Evolutionary conservation across 352 stramenopile species (phyloP).

Genomic region (Saprolegnia parasitica): DNA sequence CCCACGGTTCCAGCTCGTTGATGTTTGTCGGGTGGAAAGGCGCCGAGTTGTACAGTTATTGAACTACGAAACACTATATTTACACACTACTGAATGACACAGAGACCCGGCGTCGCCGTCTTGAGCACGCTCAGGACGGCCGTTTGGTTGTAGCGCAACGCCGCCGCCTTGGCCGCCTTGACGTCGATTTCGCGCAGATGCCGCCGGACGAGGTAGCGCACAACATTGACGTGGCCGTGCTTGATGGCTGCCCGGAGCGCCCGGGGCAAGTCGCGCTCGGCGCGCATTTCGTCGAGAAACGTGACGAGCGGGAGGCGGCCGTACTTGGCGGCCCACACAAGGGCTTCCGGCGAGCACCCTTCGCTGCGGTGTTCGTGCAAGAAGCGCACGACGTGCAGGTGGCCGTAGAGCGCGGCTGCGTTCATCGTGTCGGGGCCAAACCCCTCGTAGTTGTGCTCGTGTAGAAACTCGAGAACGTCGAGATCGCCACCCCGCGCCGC

Average conservation of each 20-base stretch:
- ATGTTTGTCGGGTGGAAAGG: too few relatives aligned
- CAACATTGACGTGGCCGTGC: neutral
- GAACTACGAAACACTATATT: too few relatives aligned
- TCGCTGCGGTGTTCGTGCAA: constrained; percentile 10
- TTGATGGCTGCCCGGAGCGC: neutral
- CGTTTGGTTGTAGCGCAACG: neutral
- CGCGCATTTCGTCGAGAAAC: constrained; percentile 7
- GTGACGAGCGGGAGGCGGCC: constrained; percentile 2
- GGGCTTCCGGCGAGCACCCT: constrained; percentile 19
- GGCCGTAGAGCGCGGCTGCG: constrained; percentile 8
- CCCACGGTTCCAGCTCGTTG: too few relatives aligned
- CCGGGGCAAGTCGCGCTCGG: neutral
- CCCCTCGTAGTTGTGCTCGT: neutral
- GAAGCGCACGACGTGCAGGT: constrained; percentile 20
- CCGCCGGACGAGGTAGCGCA: neutral
- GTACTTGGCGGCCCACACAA: constrained; percentile 8
- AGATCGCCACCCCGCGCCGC: neutral
- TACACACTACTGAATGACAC: neutral
- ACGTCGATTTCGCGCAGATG: neutral
- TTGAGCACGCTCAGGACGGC: neutral
- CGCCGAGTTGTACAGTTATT: too few relatives aligned
- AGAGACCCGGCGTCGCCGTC: neutral
- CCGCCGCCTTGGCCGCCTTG: neutral
- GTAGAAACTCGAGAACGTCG: constrained; percentile 1
- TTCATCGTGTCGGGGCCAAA: constrained; percentile 11